Evolutionary conservation across 345 rosid genomes (phyloP).

Genomic region (Salix arbutifolia): DNA sequence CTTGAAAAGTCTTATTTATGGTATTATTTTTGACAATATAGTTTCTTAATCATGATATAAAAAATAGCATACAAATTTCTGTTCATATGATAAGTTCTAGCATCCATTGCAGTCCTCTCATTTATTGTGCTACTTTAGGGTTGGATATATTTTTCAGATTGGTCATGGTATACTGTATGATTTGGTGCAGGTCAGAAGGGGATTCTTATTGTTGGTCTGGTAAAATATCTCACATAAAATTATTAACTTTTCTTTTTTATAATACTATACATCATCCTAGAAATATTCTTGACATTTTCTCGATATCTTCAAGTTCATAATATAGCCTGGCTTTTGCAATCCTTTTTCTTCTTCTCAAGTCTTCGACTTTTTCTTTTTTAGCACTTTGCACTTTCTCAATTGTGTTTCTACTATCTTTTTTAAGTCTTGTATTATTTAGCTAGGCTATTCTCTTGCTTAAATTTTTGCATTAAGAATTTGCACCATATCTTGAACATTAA

Average conservation of each 20-base stretch:
- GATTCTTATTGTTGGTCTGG: not conserved
- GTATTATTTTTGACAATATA: not conserved
- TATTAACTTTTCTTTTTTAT: not conserved
- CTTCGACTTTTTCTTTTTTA: not conserved
- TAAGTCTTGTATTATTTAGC: not conserved
- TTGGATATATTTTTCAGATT: conserved; percentile 1
- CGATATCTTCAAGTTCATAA: not conserved
- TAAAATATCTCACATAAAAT: not conserved
- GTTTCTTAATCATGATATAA: not conserved
- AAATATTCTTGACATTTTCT: not conserved
- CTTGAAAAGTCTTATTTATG: not conserved
- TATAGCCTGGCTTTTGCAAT: not conserved
- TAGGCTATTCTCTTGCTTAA: not conserved
- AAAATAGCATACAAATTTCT: not conserved
- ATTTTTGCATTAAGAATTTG: not conserved
- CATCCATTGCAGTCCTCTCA: not conserved
- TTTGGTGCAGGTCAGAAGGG: conserved; percentile 8
- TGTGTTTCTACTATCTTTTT: not conserved
- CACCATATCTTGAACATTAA: not conserved
- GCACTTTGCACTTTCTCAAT: not conserved
- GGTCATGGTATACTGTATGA: not conserved
- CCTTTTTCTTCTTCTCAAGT: not conserved
- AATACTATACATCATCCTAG: not conserved
- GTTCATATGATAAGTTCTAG: not conserved
- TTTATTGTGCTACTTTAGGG: not conserved